Conservation (phyloP, 177 flowering plant species). For the Tripterygium wilfordii region DNA sequence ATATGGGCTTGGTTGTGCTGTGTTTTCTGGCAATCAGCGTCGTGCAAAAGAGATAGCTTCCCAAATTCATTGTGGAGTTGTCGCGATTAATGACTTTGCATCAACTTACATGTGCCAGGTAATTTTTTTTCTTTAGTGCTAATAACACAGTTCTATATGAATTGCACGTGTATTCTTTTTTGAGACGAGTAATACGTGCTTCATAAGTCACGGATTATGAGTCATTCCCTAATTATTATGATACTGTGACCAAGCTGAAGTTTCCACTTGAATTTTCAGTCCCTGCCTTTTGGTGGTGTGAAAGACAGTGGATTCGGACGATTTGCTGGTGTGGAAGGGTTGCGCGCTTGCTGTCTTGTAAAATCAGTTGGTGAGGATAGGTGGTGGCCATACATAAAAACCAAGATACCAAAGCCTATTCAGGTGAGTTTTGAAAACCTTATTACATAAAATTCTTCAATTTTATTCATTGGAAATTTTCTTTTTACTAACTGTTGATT, state of each 20-base stretch:
- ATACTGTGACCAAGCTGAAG: slow-evolving; percentile 1
- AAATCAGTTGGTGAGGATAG: slow-evolving; percentile 97
- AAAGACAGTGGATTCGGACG: slow-evolving; percentile 96
- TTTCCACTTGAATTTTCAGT: slow-evolving; percentile 38
- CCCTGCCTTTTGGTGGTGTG: slow-evolving; percentile 96
- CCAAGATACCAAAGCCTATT: slow-evolving; percentile 87
- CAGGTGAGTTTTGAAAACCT: slow-evolving; percentile 40
- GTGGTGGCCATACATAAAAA: slow-evolving; percentile 91
- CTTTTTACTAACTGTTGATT: no score
- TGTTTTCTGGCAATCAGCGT: slow-evolving; percentile 78
- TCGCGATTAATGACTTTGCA: slow-evolving; percentile 94
- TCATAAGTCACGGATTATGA: no score
- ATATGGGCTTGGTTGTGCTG: slow-evolving; percentile 97
- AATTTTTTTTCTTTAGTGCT: not conserved
- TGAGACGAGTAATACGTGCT: no score
- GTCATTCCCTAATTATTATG: no score
- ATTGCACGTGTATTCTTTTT: not conserved
- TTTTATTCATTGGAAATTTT: no score
- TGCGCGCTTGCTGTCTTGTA: slow-evolving; percentile 92
- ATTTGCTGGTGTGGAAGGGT: slow-evolving; percentile 93
- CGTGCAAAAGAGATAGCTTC: slow-evolving; percentile 82
- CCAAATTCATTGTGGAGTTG: slow-evolving; percentile 80
- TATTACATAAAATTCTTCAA: not conserved
- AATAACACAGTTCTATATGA: no score
- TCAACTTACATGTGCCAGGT: slow-evolving; percentile 97